phyloP scores from a whole-genome alignment of 2,329 filamentous ascomycete genomes.

The Exophiala dermatitidis region DNA sequence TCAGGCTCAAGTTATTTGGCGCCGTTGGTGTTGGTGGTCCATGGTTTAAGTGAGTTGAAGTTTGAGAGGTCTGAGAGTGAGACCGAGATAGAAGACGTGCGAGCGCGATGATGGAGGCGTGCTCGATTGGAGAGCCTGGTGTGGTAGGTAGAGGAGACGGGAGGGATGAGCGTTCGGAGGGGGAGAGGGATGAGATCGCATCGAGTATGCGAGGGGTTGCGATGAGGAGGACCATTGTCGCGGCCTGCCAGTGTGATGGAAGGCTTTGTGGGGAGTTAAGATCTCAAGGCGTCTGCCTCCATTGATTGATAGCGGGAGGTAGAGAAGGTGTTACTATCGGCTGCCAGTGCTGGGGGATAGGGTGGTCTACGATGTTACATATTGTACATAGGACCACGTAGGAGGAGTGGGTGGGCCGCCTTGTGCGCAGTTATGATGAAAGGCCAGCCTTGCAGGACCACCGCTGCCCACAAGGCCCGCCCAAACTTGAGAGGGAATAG shows the following conservation, averaged over 20 bases:
- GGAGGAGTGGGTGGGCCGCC: not conserved
- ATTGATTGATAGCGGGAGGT: not conserved
- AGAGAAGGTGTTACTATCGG: not conserved
- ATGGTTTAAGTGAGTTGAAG: not conserved
- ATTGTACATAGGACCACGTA: not conserved
- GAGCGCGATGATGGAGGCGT: slow-evolving; percentile 36
- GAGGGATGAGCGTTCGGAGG: slow-evolving; percentile 30
- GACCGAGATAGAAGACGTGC: slow-evolving; percentile 5
- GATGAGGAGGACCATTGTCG: slow-evolving; percentile 37
- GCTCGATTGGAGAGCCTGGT: slow-evolving; percentile 36
- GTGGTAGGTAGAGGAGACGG: slow-evolving; percentile 18
- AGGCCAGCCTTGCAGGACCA: not conserved
- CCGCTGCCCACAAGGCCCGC: not conserved
- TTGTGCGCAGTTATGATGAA: not conserved
- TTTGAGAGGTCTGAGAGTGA: not conserved
- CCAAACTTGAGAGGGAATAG: not conserved
- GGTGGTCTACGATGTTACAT: too few species aligned
- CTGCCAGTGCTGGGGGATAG: not conserved
- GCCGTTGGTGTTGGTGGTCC: slow-evolving; percentile 3
- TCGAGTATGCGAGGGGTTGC: slow-evolving; percentile 36
- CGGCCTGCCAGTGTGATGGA: not conserved
- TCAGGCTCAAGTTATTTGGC: slow-evolving; percentile 48
- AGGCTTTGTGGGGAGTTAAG: not conserved
- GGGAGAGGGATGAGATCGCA: slow-evolving; percentile 35
- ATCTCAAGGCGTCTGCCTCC: not conserved